Base-by-base conservation (phyloP, 352 stramenopile species). In the Pythium monospermum region DNA sequence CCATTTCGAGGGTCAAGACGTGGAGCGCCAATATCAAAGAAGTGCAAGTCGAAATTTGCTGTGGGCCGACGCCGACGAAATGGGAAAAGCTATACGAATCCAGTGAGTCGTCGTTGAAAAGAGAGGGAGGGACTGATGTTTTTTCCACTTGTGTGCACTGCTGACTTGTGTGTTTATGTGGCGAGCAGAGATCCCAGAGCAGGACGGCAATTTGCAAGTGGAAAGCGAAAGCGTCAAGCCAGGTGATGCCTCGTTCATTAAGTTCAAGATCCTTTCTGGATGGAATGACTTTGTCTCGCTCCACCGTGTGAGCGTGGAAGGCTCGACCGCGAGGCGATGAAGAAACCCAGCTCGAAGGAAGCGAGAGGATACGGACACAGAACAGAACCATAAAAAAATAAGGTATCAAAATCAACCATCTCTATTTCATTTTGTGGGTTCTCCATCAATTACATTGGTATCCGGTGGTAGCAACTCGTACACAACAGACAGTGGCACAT, bases 251-350 rank as follows among this genome's bases (percentile, higher is more conserved):
- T 85, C 80, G 36, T 93, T 91, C 53, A 71, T 93, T 53, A 88
- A 87, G 54, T 84, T 93, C 48, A 86, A 84, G 52, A 85, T 93
- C 51, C 64, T 91, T 31, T 88, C 83, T 0, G 80, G 83, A n/a
- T 93, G 76, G 71, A 74, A 69, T 56, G 80, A 93, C 49, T 93
- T 93, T 49, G 80, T 86, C 21, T 49, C 68, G 22, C 60, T 93
- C 18, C 77, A 93, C 51, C 77, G 78, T 40, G 72, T 93, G 18
- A 87, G 76, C 40, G 83, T 93, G 30, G 77, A 93, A 78, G 83
- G 83, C 42, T 86, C 76, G 11, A 78, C 67, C 1, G 66, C 68
- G 23, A 63, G 75, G 33, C 40, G 70, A 63, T 85, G 38, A 67
- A 38, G 21, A 35, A 42, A 46, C 18, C 16, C 19, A 53, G 23